Conservation (phyloP, 441 rosid genomes). For the Bruguiera hainesii region DNA sequence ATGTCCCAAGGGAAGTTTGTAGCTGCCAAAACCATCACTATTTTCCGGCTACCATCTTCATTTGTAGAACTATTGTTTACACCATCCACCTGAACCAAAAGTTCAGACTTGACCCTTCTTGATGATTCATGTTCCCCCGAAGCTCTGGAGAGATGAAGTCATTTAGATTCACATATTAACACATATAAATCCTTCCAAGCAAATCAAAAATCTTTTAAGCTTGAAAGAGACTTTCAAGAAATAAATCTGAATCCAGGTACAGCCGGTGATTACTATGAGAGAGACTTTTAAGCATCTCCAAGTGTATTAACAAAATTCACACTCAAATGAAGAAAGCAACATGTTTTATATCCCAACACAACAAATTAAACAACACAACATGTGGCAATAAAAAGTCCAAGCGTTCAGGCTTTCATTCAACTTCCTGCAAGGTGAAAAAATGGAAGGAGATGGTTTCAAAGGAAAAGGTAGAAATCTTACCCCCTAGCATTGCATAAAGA, state of each 20-base stretch:
- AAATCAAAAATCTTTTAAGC: neutral
- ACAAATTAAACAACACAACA: neutral
- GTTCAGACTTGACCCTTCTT: constrained; percentile 99
- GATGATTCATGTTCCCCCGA: constrained; percentile 99
- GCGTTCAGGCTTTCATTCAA: neutral
- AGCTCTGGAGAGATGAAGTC: constrained; percentile 48
- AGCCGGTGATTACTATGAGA: neutral
- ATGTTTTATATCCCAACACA: constrained; percentile 6
- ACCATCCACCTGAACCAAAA: constrained; percentile 99
- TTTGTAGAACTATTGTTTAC: constrained; percentile 77
- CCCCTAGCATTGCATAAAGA: constrained; percentile 82
- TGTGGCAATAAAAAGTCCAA: neutral
- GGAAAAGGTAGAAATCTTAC: constrained; percentile 30
- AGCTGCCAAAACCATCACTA: constrained; percentile 98
- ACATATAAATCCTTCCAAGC: too few species aligned
- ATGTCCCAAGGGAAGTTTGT: constrained; percentile 99
- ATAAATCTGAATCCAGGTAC: neutral
- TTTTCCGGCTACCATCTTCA: constrained; percentile 94
- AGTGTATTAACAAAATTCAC: too few species aligned
- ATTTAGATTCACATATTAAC: neutral
- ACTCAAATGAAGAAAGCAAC: neutral
- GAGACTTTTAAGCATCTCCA: constrained; percentile 1
- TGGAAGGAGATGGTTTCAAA: neutral
- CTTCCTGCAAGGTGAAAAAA: neutral
- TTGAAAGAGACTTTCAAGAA: too few species aligned